Conservation (phyloP, 2,329 filamentous ascomycete genomes). For the Fusarium graminum region DNA sequence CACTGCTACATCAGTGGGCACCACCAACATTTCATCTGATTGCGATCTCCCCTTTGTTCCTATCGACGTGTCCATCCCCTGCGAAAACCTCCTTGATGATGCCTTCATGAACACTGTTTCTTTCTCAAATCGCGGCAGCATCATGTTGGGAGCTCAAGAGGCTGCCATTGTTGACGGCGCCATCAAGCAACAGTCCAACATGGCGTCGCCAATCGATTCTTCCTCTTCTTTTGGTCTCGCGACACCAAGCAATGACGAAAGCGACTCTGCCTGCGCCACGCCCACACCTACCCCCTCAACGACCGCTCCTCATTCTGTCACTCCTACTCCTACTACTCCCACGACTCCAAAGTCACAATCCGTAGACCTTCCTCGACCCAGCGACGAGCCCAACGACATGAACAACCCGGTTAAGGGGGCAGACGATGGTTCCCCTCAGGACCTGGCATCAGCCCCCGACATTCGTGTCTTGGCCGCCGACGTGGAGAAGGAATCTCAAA, state of each 20-base stretch:
- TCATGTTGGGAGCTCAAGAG: slow-evolving; percentile 69
- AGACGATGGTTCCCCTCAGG: slow-evolving; percentile 32
- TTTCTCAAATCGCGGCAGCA: slow-evolving; percentile 74
- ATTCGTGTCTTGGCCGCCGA: slow-evolving; percentile 68
- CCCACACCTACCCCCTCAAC: slow-evolving; percentile 37
- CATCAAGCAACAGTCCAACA: slow-evolving; percentile 27
- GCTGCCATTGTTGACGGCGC: slow-evolving; percentile 42
- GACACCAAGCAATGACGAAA: slow-evolving; percentile 32
- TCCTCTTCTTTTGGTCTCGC: slow-evolving; percentile 20
- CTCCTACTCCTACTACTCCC: slow-evolving; percentile 39
- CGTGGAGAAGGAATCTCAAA: slow-evolving; percentile 73
- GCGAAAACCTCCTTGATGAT: slow-evolving; percentile 68
- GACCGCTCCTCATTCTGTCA: slow-evolving; percentile 20
- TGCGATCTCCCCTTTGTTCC: slow-evolving; percentile 60
- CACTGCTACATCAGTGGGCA: slow-evolving; percentile 41
- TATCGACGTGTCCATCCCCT: slow-evolving; percentile 69
- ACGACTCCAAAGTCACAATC: slow-evolving; percentile 44
- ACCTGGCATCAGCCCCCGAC: slow-evolving; percentile 56
- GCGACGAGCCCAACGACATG: slow-evolving; percentile 45
- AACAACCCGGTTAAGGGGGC: slow-evolving; percentile 35
- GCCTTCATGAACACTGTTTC: slow-evolving; percentile 68
- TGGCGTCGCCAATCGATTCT: slow-evolving; percentile 22
- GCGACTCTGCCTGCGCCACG: slow-evolving; percentile 43
- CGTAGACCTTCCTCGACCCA: slow-evolving; percentile 41
- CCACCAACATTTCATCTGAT: slow-evolving; percentile 43